Conservation (phyloP, 441 rosid species). For the Jatropha multifida region DNA sequence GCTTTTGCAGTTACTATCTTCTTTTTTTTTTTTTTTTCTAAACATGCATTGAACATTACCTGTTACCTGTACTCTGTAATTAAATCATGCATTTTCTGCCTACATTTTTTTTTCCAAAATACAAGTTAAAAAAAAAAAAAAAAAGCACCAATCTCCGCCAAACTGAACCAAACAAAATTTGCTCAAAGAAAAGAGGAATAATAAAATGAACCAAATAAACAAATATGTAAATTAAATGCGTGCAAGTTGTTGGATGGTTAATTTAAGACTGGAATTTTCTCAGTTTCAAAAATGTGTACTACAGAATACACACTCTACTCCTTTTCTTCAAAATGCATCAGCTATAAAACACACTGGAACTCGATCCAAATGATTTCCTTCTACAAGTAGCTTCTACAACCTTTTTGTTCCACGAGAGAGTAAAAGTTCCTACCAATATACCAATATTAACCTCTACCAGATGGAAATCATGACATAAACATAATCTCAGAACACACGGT, state of each 20-base stretch:
- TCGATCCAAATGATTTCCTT: neutral
- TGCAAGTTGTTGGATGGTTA: no score
- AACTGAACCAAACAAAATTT: no score
- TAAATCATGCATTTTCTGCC: no score
- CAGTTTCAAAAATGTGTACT: neutral
- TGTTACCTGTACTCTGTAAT: no score
- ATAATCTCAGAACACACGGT: constrained; percentile 59
- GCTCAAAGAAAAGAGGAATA: no score
- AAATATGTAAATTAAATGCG: neutral
- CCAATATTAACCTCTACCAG: neutral
- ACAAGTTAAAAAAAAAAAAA: no score
- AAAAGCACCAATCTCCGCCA: no score
- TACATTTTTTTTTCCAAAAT: no score
- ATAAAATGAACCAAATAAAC: neutral
- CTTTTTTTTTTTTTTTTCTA: no score
- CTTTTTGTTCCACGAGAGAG: neutral
- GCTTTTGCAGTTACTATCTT: no score
- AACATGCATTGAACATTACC: no score
- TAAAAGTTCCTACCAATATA: constrained; percentile 6
- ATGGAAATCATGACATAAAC: neutral
- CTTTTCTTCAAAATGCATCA: constrained; percentile 7
- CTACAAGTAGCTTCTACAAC: neutral
- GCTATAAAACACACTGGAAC: neutral
- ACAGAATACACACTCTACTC: constrained; percentile 14
- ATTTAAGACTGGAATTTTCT: neutral